Evolutionary conservation across 83 land plant genomes (phyloP).

Genomic region (Picea engelmannii): DNA sequence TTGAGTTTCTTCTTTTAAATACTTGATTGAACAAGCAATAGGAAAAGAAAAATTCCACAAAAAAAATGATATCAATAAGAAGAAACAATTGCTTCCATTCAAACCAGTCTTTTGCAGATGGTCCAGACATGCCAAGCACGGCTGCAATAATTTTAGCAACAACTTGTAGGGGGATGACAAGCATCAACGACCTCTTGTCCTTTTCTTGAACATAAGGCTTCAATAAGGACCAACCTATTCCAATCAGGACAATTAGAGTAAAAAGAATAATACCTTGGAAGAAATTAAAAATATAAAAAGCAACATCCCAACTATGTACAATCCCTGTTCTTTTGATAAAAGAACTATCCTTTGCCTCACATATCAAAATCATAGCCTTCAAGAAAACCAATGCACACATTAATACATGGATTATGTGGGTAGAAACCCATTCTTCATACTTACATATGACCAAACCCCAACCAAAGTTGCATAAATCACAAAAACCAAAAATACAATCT

Average conservation of each 20-base stretch:
- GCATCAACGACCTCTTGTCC: conserved; percentile 77
- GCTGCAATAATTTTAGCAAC: conserved; percentile 61
- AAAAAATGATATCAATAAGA: conserved; percentile 70
- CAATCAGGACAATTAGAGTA: conserved; percentile 64
- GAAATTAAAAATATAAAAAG: conserved; percentile 65
- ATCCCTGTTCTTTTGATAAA: conserved; percentile 64
- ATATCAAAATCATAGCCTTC: conserved; percentile 41
- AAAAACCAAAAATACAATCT: conserved; percentile 26
- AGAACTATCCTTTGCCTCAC: conserved; percentile 46
- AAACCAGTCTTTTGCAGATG: conserved; percentile 53
- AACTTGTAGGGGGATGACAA: conserved; percentile 78
- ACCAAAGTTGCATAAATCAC: conserved; percentile 15
- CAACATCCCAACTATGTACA: conserved; percentile 72
- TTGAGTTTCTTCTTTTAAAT: conserved; percentile 59
- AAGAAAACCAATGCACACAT: conserved; percentile 44
- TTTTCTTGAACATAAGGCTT: conserved; percentile 70
- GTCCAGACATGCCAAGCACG: conserved; percentile 60
- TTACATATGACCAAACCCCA: conserved; percentile 26
- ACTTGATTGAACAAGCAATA: conserved; percentile 76
- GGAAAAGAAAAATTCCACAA: conserved; percentile 76
- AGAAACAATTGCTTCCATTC: conserved; percentile 75
- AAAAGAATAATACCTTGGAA: conserved; percentile 62
- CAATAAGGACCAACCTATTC: conserved; percentile 73
- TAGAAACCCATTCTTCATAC: conserved; percentile 11
- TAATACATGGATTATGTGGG: conserved; percentile 36